Base-by-base conservation (phyloP, 139 green algal genomes). In the Prasinococcaceae sp. region DNA sequence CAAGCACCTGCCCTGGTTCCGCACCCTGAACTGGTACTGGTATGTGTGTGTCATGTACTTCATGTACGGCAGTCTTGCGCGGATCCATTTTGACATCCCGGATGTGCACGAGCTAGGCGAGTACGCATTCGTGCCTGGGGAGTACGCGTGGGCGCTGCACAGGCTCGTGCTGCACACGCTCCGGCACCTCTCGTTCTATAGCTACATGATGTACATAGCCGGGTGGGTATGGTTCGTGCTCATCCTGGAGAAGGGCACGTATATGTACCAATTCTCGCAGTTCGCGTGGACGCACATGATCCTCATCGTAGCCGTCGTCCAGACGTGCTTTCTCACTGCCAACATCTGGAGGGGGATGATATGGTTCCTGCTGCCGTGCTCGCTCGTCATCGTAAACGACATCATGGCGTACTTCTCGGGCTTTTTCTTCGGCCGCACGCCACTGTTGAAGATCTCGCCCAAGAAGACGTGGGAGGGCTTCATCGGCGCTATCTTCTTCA, bases 381-480 rank as follows among this genome's bases (percentile, higher is more conserved):
- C 80, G 19, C 73, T 98, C 10, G 85, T 98, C 64, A 92, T 95
- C 42, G 69, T 84, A 40, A 98, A 98, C 54, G 90, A 98, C 78
- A 94, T 94, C 53, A 80, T 71, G 40, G 90, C 88, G 3, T 98
- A 97, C 72, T 16, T 70, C 17, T 69, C 47, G n/a, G 90, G 89
- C 0, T 85, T 94, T 57, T 84, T 86, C 58, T 94, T 88, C 37
- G 90, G 90, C 14, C 69, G 83, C 42, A 96, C 88, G 17, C 89
- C 85, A 23, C 76, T 99, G 27, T 97, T 99, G 48, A 87, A 90
- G 62, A 74, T 99, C 43, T 96, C 86, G 0, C 90, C 90, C 41
- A 97, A 97, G 61, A 99, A 99, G 81, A 99, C 90, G 0, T 94
- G 84, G 88, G 90, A 99, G 74, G 90, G 90, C 17, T 99, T 97